Conservation (phyloP, 192 early-diverging fungal species). For the Coemansia sp. region DNA sequence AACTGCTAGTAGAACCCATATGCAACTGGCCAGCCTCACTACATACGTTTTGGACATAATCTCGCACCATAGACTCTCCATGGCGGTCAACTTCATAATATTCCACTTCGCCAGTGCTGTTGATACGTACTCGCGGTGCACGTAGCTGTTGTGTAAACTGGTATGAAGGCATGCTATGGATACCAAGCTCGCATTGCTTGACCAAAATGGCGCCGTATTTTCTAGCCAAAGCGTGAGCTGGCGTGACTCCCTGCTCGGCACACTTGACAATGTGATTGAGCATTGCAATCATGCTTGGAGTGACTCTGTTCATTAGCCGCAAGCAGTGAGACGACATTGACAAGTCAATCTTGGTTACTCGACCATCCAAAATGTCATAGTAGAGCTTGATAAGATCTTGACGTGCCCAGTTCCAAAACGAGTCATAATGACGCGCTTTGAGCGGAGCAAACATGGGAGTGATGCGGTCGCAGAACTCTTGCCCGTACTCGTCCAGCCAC, state of each 20-base stretch:
- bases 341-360: constrained; percentile 73
- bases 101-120: constrained; percentile 1
- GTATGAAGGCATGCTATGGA: constrained; percentile 73
- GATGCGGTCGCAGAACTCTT: constrained; percentile 81
- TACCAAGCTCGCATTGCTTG: constrained; percentile 72
- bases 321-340: constrained; percentile 78
- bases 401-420: constrained; percentile 93
- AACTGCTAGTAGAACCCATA: neutral
- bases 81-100: constrained; percentile 25
- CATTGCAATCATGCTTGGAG: constrained; percentile 65
- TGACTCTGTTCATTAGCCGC: constrained; percentile 83
- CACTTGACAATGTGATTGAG: constrained; percentile 77
- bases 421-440: constrained; percentile 86
- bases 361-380: constrained; percentile 82
- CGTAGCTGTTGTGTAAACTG: constrained; percentile 77
- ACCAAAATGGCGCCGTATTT: constrained; percentile 70
- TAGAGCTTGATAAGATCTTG: constrained; percentile 52
- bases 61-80: constrained; percentile 15
- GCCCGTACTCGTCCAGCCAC: constrained; percentile 82
- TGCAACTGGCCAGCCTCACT: neutral
- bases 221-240: constrained; percentile 71
- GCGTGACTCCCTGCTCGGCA: constrained; percentile 60
- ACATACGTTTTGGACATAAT: constrained; percentile 18
- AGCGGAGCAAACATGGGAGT: constrained; percentile 69
- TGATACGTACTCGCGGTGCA: constrained; percentile 68